Evolutionary conservation across 768 basidiomycete species (phyloP), one percentile per base, ranked within the genome.

Genomic region (Pulveroboletus sp.): DNA sequence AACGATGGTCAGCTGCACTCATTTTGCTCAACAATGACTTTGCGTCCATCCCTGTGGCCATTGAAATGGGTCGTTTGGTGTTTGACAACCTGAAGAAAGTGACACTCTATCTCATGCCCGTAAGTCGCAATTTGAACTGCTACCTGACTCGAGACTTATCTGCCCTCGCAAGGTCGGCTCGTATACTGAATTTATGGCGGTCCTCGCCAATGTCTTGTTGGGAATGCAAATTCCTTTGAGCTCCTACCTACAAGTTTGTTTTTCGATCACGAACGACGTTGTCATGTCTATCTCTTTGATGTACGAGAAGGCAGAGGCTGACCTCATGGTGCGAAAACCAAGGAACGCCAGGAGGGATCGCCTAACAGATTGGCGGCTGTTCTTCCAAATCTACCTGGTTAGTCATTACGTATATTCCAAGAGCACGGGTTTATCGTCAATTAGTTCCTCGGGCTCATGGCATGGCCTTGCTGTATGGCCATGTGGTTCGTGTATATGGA

Each of bases 51-150:
- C 74, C 75, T 5, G 71, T 75, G 46, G 82, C 78, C 1, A 78
- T 83, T 51, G 72, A 80, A 55, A 76, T 81, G 63, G 82, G 82
- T 43, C 77, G 81, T 31, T 63, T 79, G 34, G 76, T 80, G 1
- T 82, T 82, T 50, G 78, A 81, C 56, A 83, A 83, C 55, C 56
- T 83, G 47, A 74, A 78, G 73, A 75, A 80, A 71, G 64, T 76
- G 35, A 72, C 73, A 16, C 54, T 73, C n/a, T 73, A 75, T 49
- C 59, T 77, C 9, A 70, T 76, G 62, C 76, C 76, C 10, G 71
- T 73, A 50, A 40, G 67, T 55, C 11, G 16, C n/a, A n/a, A 13
- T 43, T 10, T 30, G 22, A 14, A 43, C 14, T 35, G 14, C 9
- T 22, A 14, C 3, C 6, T 30, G 20, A 41, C 6, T 17, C 17